Percentiles rank a stretch among this genome's conserved stretches.
These are phyloP conservation scores for Blastobotrys ciferrii DNA, from an alignment of 1,139 yeast genomes.

Conservation along the genomic window DNA sequence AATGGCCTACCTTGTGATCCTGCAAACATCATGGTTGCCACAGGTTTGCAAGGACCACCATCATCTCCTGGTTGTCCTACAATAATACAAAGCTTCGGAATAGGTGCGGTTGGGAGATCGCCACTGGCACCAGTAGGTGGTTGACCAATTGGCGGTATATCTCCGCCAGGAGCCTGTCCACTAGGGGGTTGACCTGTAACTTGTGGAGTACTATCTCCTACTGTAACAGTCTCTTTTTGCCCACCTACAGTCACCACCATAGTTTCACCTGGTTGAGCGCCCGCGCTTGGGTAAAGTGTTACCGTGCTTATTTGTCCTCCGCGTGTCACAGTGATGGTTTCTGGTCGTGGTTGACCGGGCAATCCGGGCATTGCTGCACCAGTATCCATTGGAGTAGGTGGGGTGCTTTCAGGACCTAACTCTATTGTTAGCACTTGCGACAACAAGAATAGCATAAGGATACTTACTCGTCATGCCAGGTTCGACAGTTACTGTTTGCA, in stretches of 20 bases:
- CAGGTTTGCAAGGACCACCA: neutral
- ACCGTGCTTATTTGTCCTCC: too few species aligned
- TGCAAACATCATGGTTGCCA: neutral
- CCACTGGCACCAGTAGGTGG: too few species aligned
- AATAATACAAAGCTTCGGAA: neutral
- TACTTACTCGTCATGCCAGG: too few species aligned
- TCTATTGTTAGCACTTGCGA: too few species aligned
- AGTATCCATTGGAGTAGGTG: neutral
- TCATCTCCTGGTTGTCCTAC: neutral
- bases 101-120: neutral
- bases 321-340: too few species aligned
- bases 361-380: neutral
- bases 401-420: too few species aligned
- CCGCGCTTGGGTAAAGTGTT: too few species aligned
- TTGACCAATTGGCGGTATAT: neutral
- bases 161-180: neutral
- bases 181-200: too few species aligned
- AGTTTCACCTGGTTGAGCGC: too few species aligned
- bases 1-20: neutral
- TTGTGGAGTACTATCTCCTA: neutral
- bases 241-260: too few species aligned
- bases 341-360: neutral
- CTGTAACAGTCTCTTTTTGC: neutral
- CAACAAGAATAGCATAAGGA: too few species aligned
- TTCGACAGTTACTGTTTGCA: too few species aligned